A percentile compares a stretch with the other conserved stretches of the same genome.
Evolutionary conservation across 371 early-diverging fungal species (phyloP).

Genomic region (Lichtheimia ornata): DNA sequence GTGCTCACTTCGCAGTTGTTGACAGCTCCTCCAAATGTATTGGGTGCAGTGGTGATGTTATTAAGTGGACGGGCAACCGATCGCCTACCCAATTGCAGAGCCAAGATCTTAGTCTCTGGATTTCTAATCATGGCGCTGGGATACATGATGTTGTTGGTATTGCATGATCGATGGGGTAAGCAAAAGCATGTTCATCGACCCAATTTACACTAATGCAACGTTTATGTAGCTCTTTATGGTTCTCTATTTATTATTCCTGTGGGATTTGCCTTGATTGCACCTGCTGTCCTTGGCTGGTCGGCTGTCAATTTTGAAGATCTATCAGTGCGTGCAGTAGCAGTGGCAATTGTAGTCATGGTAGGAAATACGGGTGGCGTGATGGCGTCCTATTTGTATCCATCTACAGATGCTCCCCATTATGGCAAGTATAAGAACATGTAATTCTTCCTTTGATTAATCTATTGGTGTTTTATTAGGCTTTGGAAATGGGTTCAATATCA

Average conservation of each 20-base stretch:
- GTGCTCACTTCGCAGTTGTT: conserved; percentile 37
- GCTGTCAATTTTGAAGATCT: conserved; percentile 33
- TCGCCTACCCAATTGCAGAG: conserved; percentile 14
- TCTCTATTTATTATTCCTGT: conserved; percentile 18
- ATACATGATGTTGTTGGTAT: conserved; percentile 14
- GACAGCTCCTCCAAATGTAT: conserved; percentile 39
- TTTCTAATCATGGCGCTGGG: conserved; percentile 19
- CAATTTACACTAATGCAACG: background rate
- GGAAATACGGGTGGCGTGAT: conserved; percentile 40
- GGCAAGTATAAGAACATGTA: conserved; percentile 10
- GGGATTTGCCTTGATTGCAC: conserved; percentile 21
- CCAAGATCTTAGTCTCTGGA: conserved; percentile 16
- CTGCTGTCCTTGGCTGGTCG: conserved; percentile 41
- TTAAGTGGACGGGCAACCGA: conserved; percentile 21
- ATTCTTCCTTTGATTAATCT: background rate
- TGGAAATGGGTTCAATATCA: conserved; percentile 21
- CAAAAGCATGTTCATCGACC: background rate
- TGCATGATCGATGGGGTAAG: conserved; percentile 19
- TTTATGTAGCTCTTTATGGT: conserved; percentile 23
- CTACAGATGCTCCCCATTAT: conserved; percentile 25
- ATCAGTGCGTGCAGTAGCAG: conserved; percentile 34
- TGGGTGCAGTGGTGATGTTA: conserved; percentile 17
- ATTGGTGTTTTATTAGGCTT: conserved; percentile 7
- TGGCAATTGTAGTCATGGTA: conserved; percentile 40
- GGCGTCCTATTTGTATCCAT: conserved; percentile 38